phyloP scores from a whole-genome alignment of 257 asterid genomes.

The Nicotiana noctiflora region DNA sequence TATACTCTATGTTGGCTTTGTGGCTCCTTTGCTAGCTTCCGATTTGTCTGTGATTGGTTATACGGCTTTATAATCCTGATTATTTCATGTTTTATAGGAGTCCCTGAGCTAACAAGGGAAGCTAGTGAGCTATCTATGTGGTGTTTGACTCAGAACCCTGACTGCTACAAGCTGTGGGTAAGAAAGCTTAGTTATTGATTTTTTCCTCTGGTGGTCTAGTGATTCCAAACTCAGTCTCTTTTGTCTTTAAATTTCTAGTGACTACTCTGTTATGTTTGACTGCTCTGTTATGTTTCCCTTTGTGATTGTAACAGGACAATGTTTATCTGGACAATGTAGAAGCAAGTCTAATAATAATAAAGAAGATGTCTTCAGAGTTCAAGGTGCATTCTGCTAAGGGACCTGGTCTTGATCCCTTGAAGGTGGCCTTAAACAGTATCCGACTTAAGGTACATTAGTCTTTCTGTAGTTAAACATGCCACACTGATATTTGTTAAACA shows the following conservation, averaged over 20 bases:
- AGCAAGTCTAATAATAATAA: constrained; percentile 49
- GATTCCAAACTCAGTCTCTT: background rate
- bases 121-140: constrained; percentile 60
- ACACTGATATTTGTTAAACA: background rate
- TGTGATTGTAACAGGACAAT: constrained; percentile 43
- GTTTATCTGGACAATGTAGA: constrained; percentile 51
- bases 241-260: background rate
- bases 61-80: background rate
- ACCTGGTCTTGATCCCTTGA: constrained; percentile 44
- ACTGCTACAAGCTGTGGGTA: constrained; percentile 83
- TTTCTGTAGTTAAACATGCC: background rate
- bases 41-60: background rate
- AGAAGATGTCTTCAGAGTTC: constrained; percentile 53
- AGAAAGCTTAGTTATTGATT: constrained; percentile 9
- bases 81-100: constrained; percentile 35
- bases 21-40: background rate
- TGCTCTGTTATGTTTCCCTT: background rate
- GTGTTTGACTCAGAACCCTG: constrained; percentile 71
- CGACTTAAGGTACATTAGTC: constrained; percentile 42
- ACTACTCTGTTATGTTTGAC: background rate
- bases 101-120: constrained; percentile 56
- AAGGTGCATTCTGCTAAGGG: constrained; percentile 40
- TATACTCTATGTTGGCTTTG: background rate
- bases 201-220: background rate
- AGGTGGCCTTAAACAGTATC: constrained; percentile 49